These are phyloP conservation scores for Epichloe brachyelytri DNA, from an alignment of 2,329 filamentous ascomycete genomes.

Conservation along the genomic window DNA sequence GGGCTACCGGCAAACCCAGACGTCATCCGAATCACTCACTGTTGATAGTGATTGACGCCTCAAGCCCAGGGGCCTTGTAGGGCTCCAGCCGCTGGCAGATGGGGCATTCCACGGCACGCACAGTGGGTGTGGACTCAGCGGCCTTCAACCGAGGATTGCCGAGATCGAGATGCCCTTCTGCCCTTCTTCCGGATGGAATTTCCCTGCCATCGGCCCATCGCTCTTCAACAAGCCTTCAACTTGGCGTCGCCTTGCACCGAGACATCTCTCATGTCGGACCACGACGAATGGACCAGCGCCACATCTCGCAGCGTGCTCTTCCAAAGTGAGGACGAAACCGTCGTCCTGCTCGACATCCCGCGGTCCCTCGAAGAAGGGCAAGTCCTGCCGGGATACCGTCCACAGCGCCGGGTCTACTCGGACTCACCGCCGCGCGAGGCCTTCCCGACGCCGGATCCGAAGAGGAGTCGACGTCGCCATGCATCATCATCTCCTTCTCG, in stretches of 20 bases:
- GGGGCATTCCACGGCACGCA: background rate
- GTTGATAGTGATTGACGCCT: too few species aligned
- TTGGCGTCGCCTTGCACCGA: too few species aligned
- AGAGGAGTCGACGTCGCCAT: slow-evolving; percentile 1
- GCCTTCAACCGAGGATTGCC: slow-evolving; percentile 10
- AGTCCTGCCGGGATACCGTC: slow-evolving; percentile 25
- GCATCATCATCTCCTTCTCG: background rate
- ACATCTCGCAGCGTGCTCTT: slow-evolving; percentile 20
- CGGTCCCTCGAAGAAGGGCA: slow-evolving; percentile 56
- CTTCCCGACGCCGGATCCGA: slow-evolving; percentile 39
- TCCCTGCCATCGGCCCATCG: too few species aligned
- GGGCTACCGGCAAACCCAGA: background rate
- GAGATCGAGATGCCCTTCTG: background rate
- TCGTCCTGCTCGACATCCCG: slow-evolving; percentile 56
- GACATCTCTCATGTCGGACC: background rate
- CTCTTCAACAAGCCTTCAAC: too few species aligned
- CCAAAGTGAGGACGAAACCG: slow-evolving; percentile 22
- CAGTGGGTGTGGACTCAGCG: background rate
- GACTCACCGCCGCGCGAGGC: slow-evolving; percentile 28
- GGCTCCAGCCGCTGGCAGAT: background rate
- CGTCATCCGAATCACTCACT: slow-evolving; percentile 5
- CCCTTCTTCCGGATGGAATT: background rate
- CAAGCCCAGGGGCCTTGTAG: too few species aligned
- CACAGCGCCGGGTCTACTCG: slow-evolving; percentile 32
- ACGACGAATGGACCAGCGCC: background rate